These are phyloP conservation scores for Trichosanthes cucumerina DNA, from an alignment of 306 rosid species.

Conservation along the genomic window DNA sequence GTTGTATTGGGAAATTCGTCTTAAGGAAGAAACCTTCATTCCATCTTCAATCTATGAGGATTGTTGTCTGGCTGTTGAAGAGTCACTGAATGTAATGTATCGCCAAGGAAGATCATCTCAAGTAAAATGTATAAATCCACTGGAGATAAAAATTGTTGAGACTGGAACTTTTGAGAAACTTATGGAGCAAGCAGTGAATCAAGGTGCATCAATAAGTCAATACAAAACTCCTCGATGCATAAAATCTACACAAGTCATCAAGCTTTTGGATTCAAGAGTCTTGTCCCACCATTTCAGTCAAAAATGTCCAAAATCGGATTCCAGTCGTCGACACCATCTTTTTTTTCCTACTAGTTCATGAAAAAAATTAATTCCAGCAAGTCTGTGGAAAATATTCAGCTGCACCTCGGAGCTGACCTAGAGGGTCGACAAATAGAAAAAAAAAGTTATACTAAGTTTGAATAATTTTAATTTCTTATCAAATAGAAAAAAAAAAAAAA, in stretches of 20 bases:
- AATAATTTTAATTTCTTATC: too few species aligned
- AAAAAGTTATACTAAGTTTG: too few species aligned
- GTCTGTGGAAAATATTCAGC: too few species aligned
- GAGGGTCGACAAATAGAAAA: too few species aligned
- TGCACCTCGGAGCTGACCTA: too few species aligned
- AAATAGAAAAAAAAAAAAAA: too few species aligned
- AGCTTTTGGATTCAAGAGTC: slow-evolving; percentile 30
- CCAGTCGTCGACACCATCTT: slow-evolving; percentile 11
- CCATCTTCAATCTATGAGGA: slow-evolving; percentile 36
- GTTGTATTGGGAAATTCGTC: slow-evolving; percentile 32
- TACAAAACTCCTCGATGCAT: slow-evolving; percentile 54
- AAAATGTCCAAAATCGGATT: slow-evolving; percentile 37
- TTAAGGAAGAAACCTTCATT: background rate
- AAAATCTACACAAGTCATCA: slow-evolving; percentile 27
- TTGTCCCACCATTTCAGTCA: slow-evolving; percentile 32
- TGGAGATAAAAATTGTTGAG: slow-evolving; percentile 48
- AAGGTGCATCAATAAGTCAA: slow-evolving; percentile 54
- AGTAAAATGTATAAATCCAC: slow-evolving; percentile 35
- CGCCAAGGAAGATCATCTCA: slow-evolving; percentile 37
- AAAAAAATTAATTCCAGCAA: too few species aligned
- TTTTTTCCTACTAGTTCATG: background rate
- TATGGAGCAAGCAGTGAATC: slow-evolving; percentile 37
- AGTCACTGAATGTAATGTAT: slow-evolving; percentile 36
- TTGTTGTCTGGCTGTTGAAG: slow-evolving; percentile 40
- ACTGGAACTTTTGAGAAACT: slow-evolving; percentile 47